Percentiles rank a stretch among this genome's conserved stretches.
Evolutionary conservation across 768 basidiomycete species (phyloP).

Genomic region (Tylopilus sp.): DNA sequence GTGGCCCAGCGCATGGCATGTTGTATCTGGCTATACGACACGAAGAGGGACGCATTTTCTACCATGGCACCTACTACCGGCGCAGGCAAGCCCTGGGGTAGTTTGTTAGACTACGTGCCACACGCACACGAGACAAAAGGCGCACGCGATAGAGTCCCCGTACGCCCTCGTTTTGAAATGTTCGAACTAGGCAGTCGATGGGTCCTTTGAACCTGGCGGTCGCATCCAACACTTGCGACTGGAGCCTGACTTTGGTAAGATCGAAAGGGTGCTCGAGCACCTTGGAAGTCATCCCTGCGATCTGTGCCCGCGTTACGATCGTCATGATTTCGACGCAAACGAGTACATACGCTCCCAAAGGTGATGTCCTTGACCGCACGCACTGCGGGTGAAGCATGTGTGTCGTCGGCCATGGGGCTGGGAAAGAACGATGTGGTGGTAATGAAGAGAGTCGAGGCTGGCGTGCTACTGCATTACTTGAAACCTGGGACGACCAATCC

Average conservation of each 20-base stretch:
- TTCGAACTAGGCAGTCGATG: constrained; percentile 80
- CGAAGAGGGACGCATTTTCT: constrained; percentile 86
- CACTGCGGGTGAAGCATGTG: constrained; percentile 13
- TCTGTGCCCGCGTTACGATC: constrained; percentile 35
- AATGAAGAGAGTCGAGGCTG: background rate
- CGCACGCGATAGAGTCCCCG: constrained; percentile 84
- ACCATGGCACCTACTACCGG: constrained; percentile 90
- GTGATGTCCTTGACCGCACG: constrained; percentile 45
- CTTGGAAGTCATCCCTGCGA: constrained; percentile 83
- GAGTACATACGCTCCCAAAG: constrained; percentile 52
- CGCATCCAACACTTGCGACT: constrained; percentile 80
- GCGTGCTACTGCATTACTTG: constrained; percentile 27
- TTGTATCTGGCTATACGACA: constrained; percentile 79
- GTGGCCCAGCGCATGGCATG: constrained; percentile 47
- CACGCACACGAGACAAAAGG: constrained; percentile 2
- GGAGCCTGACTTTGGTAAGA: constrained; percentile 90
- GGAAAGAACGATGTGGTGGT: background rate
- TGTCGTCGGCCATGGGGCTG: constrained; percentile 22
- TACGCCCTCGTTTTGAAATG: constrained; percentile 78
- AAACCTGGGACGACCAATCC: constrained; percentile 20
- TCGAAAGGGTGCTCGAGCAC: constrained; percentile 95
- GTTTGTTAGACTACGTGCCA: constrained; percentile 1
- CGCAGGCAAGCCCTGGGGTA: constrained; percentile 78
- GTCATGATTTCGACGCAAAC: background rate
- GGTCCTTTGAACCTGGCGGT: constrained; percentile 77